These are phyloP conservation scores for Xylaria sp. DNA, from an alignment of 2,329 filamentous ascomycete species.

Conservation along the genomic window DNA sequence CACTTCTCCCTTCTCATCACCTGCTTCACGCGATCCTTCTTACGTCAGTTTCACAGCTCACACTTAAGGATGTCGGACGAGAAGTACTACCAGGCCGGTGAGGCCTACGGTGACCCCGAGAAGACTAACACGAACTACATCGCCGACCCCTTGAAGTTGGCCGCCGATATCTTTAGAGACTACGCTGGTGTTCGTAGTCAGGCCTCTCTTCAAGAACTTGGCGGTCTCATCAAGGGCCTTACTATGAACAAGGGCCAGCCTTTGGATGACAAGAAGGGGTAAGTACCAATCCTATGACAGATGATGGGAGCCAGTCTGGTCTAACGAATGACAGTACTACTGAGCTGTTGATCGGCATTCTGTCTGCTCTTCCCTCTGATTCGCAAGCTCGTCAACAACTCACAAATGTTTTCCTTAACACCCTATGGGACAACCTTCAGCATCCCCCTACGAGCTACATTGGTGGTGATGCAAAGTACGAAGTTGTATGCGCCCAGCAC, in stretches of 20 bases:
- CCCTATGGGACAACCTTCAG: slow-evolving; percentile 49
- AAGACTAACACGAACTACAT: slow-evolving; percentile 27
- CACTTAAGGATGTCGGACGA: slow-evolving; percentile 31
- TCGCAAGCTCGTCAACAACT: slow-evolving; percentile 35
- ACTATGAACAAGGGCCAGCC: slow-evolving; percentile 40
- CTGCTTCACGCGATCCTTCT: neutral
- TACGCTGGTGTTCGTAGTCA: slow-evolving; percentile 28
- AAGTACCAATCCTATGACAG: slow-evolving; percentile 7
- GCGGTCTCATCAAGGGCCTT: slow-evolving; percentile 32
- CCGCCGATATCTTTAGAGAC: slow-evolving; percentile 33
- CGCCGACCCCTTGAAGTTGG: slow-evolving; percentile 33
- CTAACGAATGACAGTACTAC: slow-evolving; percentile 33
- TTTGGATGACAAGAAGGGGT: slow-evolving; percentile 53
- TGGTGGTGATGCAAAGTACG: slow-evolving; percentile 39
- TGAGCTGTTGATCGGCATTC: slow-evolving; percentile 38
- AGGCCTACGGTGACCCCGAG: slow-evolving; percentile 32
- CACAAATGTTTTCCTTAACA: slow-evolving; percentile 47
- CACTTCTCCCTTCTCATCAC: neutral
- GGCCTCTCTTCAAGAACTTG: slow-evolving; percentile 28
- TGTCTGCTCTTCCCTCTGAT: slow-evolving; percentile 34
- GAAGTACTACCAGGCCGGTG: slow-evolving; percentile 36
- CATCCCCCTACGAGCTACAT: slow-evolving; percentile 47
- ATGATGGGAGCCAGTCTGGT: neutral
- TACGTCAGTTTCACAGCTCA: neutral
- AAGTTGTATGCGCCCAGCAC: slow-evolving; percentile 29